These are phyloP conservation scores for Lachnellula hyalina DNA, from an alignment of 2,329 filamentous ascomycete genomes.

Conservation along the genomic window DNA sequence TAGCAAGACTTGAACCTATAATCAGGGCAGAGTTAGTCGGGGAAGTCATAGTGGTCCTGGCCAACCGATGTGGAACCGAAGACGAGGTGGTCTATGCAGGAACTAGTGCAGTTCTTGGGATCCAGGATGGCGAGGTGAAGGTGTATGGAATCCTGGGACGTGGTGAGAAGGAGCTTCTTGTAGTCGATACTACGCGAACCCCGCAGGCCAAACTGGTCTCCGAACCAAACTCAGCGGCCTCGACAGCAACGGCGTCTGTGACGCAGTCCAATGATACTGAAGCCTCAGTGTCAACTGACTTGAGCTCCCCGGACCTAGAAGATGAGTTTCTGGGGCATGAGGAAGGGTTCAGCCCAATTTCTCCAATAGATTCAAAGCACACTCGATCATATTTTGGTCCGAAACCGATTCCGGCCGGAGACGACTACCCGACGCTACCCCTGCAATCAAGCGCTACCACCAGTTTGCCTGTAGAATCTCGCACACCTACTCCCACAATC, in stretches of 20 bases:
- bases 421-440: neutral
- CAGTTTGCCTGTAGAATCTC: neutral
- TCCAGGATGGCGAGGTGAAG: slow-evolving; percentile 58
- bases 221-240: slow-evolving; percentile 12
- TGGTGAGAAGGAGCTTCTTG: slow-evolving; percentile 60
- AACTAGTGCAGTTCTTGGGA: slow-evolving; percentile 64
- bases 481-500: neutral
- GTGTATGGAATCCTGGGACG: slow-evolving; percentile 68
- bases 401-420: neutral
- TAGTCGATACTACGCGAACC: slow-evolving; percentile 51
- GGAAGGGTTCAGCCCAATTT: neutral
- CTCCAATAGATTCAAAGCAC: neutral
- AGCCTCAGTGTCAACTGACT: neutral
- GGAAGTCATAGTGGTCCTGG: slow-evolving; percentile 64
- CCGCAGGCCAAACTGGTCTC: slow-evolving; percentile 24
- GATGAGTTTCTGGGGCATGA: slow-evolving; percentile 1
- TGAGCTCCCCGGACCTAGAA: neutral
- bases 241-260: neutral
- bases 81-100: slow-evolving; percentile 65
- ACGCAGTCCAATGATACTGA: neutral
- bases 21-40: slow-evolving; percentile 46
- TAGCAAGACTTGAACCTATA: slow-evolving; percentile 62
- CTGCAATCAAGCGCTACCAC: neutral
- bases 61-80: slow-evolving; percentile 66
- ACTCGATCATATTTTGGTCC: neutral